Evolutionary conservation across 78 protist species (phyloP).

Genomic region (Diacronema lutheri): DNA sequence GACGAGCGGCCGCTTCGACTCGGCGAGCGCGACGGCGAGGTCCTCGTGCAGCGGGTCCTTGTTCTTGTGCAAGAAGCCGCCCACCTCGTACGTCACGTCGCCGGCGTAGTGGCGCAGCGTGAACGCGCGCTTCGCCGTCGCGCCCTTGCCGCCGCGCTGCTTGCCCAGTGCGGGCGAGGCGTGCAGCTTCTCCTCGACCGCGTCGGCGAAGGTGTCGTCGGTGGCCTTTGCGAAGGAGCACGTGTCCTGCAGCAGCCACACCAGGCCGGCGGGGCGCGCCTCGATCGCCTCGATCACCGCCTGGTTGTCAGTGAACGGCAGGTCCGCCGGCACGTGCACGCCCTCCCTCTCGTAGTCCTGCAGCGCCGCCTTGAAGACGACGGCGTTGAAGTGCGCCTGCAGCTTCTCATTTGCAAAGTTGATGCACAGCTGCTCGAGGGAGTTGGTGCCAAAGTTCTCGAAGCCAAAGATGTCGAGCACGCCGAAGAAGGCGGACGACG

Average conservation of each 20-base stretch:
- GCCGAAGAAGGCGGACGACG: conserved; percentile 42
- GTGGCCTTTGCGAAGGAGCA: no score
- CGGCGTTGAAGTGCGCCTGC: conserved; percentile 76
- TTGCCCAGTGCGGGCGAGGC: no score
- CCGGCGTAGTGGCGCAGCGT: conserved; percentile 62
- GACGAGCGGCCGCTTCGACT: no score
- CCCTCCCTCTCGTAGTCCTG: not conserved
- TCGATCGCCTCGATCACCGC: no score
- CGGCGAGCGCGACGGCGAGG: not conserved
- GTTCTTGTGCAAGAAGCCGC: conserved; percentile 68
- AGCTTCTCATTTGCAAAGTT: conserved; percentile 93
- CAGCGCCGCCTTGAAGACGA: not conserved
- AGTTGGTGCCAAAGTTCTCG: not conserved
- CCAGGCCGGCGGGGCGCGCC: no score
- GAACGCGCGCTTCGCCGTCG: not conserved
- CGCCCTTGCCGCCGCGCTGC: no score
- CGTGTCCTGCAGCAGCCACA: no score
- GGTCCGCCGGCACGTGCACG: not conserved
- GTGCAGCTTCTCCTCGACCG: no score
- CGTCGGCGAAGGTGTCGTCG: no score
- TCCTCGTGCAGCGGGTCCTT: conserved; percentile 18
- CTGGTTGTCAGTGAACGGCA: no score
- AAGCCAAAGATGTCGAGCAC: conserved; percentile 89
- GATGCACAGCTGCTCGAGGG: conserved; percentile 77
- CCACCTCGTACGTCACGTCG: conserved; percentile 51